phyloP scores from a whole-genome alignment of 2,329 filamentous ascomycete genomes.

The Penicillium hordei region DNA sequence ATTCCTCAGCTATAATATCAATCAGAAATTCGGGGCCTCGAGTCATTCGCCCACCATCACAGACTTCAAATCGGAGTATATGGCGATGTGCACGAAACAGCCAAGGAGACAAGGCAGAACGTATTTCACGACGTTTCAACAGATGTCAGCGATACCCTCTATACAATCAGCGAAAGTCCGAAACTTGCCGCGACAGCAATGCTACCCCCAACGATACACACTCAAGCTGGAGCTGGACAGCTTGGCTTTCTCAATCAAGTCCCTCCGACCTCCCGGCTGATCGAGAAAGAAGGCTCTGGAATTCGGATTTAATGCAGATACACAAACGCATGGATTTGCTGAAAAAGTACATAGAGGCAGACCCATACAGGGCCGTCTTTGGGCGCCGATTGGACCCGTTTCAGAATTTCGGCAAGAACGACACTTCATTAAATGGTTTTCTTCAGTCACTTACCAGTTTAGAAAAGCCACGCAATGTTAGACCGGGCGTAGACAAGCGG shows the following conservation, averaged over 20 bases:
- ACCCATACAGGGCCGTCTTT: slow-evolving; percentile 45
- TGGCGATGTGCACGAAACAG: slow-evolving; percentile 14
- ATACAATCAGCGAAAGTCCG: slow-evolving; percentile 8
- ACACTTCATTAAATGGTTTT: slow-evolving; percentile 31
- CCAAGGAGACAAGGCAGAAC: slow-evolving; percentile 14
- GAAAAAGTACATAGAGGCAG: slow-evolving; percentile 36
- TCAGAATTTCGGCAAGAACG: slow-evolving; percentile 18
- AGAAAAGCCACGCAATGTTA: slow-evolving; percentile 8
- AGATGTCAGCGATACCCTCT: slow-evolving; percentile 13
- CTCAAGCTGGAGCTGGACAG: slow-evolving; percentile 2
- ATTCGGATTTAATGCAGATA: slow-evolving; percentile 23
- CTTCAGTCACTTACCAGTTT: slow-evolving; percentile 29
- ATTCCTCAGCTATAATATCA: slow-evolving; percentile 14
- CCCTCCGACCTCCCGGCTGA: slow-evolving; percentile 10
- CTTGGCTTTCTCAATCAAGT: slow-evolving; percentile 10
- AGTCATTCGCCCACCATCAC: slow-evolving; percentile 6
- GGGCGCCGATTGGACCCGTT: slow-evolving; percentile 35
- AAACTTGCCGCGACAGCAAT: slow-evolving; percentile 7
- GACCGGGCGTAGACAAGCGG: slow-evolving; percentile 3
- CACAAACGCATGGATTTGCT: slow-evolving; percentile 39
- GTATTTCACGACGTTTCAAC: slow-evolving; percentile 4
- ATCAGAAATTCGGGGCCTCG: slow-evolving; percentile 5
- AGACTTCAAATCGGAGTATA: slow-evolving; percentile 9
- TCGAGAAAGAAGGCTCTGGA: slow-evolving; percentile 19
- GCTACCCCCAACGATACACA: slow-evolving; percentile 3